Conservation (phyloP, 2,329 filamentous ascomycete genomes). For the Ascosphaera apis region DNA sequence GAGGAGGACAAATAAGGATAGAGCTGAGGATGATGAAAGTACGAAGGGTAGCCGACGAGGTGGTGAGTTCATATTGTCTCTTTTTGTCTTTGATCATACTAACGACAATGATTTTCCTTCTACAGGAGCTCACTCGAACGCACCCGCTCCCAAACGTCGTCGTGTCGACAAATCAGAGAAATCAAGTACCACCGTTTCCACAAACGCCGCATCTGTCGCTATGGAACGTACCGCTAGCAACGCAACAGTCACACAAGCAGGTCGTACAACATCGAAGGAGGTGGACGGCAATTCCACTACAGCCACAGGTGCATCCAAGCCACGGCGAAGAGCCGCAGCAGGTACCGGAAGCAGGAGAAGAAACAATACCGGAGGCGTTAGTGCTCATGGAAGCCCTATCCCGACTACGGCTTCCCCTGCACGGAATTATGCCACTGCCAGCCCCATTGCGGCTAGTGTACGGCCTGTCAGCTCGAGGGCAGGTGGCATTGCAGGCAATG, state of each 20-base stretch:
- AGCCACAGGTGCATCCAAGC: background rate
- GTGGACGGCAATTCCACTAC: background rate
- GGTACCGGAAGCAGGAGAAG: background rate
- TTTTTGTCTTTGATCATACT: too few species aligned
- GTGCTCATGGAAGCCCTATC: background rate
- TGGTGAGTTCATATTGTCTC: conserved; percentile 15
- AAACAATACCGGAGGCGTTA: background rate
- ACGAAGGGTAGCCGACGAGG: conserved; percentile 27
- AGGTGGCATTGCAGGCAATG: conserved; percentile 5
- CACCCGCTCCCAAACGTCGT: conserved; percentile 44
- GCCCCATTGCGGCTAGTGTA: background rate
- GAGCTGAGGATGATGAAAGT: conserved; percentile 7
- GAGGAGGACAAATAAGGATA: conserved; percentile 3
- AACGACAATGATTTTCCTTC: too few species aligned
- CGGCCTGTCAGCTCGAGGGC: conserved; percentile 20
- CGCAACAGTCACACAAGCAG: background rate
- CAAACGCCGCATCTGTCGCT: conserved; percentile 8
- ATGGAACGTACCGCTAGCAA: conserved; percentile 20
- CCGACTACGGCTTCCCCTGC: background rate
- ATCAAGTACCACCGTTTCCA: conserved; percentile 10
- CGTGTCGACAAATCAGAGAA: conserved; percentile 49
- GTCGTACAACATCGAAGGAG: background rate
- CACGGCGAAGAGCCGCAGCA: background rate
- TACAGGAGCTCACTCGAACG: conserved; percentile 6
- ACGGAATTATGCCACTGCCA: background rate